Conservation (phyloP, 306 rosid genomes). For the Alnus rubra region DNA sequence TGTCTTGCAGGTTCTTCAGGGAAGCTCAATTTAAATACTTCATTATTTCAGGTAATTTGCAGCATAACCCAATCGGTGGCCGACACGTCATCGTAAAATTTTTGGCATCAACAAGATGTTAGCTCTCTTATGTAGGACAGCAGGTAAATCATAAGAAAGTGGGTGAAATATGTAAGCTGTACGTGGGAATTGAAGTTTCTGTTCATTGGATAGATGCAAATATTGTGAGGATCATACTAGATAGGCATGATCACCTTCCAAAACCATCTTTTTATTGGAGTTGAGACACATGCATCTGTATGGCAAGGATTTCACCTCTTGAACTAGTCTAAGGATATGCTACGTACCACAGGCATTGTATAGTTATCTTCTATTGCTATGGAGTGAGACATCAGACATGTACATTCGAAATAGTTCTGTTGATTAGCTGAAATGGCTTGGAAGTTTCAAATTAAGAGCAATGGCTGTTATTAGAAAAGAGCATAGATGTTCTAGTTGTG, state of each 20-base stretch:
- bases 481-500: not conserved
- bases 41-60: too few relatives aligned
- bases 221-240: not conserved
- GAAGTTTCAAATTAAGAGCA: not conserved
- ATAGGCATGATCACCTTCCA: too few relatives aligned
- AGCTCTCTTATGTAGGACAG: slow-evolving; percentile 10
- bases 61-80: too few relatives aligned
- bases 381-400: not conserved
- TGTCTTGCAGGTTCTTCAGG: too few relatives aligned
- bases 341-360: not conserved
- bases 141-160: slow-evolving; percentile 13
- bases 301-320: not conserved
- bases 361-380: not conserved
- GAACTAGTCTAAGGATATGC: not conserved
- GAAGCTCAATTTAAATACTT: too few relatives aligned
- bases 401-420: not conserved
- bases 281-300: not conserved
- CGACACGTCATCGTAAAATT: too few relatives aligned
- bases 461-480: not conserved
- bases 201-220: not conserved
- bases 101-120: not conserved
- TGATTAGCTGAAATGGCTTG: not conserved
- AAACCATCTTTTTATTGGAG: too few relatives aligned
- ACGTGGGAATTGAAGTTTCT: not conserved
- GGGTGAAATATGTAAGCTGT: not conserved